Evolutionary conservation across 768 basidiomycete species (phyloP), one percentile per base, ranked within the genome.

Genomic region (Glaciozyma martinii): DNA sequence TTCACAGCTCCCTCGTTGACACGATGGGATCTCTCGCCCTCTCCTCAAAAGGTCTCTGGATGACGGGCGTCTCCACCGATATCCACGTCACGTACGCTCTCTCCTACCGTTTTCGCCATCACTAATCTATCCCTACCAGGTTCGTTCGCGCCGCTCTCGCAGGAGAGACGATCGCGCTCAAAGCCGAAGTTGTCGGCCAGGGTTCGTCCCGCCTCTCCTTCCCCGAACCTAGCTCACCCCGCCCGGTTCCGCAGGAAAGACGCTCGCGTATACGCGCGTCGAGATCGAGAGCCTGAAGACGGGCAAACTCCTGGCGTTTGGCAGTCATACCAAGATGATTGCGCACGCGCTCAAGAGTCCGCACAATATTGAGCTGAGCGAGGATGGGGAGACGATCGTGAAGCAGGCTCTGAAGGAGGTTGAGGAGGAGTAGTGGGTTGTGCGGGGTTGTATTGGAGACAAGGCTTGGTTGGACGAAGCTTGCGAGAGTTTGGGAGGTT

Each of bases 241-340:
- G 29, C 42, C 23, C 25, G 0, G 10, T n/a, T 0, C 30, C 9
- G 37, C 62, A 70, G 71, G 72, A n/a, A 66, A 67, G 27, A 72
- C 72, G 4, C 56, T 73, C 25, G 72, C 72, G 0, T 73, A 60
- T 30, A 73, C 72, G 2, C 58, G 68, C 23, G 54, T 58, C 21
- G 68, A 73, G 37, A 49, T 73, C 19, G 43, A 19, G 12, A 62
- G 57, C 10, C 40, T 60, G 0, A 53, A 66, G 7, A 63, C 61
- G 21, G 64, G 68, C 52, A 73, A 73, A 43, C 56, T 73, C 4
- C 50, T 73, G 18, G 72, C 72, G 0, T 71, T 58, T 29, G 66
- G 72, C 5, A 62, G 66, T 5, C 72, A 73, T 55, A 73, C 68
- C 29, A 73, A 73, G 55, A 71, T 66, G 49, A 65, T 73, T 59